Base-by-base conservation (phyloP, 2,329 filamentous ascomycete genomes). In the Fusarium sp. region DNA sequence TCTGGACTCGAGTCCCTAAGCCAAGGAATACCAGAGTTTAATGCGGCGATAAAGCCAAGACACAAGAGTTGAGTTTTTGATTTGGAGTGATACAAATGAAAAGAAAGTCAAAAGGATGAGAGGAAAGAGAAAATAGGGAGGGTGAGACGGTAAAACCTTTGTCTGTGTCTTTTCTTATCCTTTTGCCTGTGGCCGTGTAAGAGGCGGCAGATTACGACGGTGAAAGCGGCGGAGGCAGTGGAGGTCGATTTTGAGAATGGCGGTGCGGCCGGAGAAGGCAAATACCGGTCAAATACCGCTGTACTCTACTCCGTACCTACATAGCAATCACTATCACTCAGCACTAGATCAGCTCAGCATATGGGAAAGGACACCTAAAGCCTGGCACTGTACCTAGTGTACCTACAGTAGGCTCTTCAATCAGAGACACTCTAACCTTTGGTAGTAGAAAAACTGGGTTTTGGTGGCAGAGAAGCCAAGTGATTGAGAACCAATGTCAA, bases 191-290 rank as follows among this genome's bases (percentile, higher is more conserved):
- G 70, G 61, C 60, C 69, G 67, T 73, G 64, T 65, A 72, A 66
- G 73, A 76, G 72, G 75, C 73, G 74, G 74, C 69, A 73, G 75
- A 75, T 77, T 76, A 77, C 75, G 76, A 77, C 75, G 67, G 73
- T 69, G 73, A 70, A 67, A 69, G 76, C 76, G 76, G 76, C 75
- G 76, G 69, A 76, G 66, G 76, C 73, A 70, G 74, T 74, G 73
- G 66, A 61, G 56, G 49, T 54, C 19, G 33, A 39, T n/a, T 61
- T 66, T 66, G 45, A 63, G 58, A 73, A 73, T 73, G 70, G 70
- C 70, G 70, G 70, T 73, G 70, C 70, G 60, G 60, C 56, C 70
- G 60, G 65, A 58, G 23, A 37, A 60, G 66, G 46, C 60, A 49
- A 60, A 51, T n/a, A 35, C 33, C 54, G 56, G 67, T 39, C 60